Base-by-base conservation (phyloP, 2,329 filamentous ascomycete species). In the Beauveria australis region DNA sequence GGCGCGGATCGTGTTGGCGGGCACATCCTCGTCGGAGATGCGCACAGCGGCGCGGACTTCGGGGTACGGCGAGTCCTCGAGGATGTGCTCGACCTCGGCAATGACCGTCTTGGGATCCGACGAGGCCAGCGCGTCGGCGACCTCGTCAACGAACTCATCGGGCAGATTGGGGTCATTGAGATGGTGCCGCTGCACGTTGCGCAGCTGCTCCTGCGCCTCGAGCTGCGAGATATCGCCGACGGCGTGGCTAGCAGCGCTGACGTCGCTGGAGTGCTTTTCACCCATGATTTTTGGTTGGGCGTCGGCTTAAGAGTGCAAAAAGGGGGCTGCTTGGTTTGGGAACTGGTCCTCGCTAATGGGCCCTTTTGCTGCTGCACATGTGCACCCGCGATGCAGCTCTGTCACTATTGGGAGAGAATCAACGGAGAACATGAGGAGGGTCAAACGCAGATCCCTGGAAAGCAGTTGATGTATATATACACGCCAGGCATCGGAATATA, bases 51-150 rank as follows among this genome's bases (percentile, higher is more conserved):
- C 60, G 41, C 60, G 60, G 5, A 62, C 60, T 28, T 61, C 60
- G 14, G 60, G 60, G 24, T 62, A 62, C n/a, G 60, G 60, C 48
- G 60, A 62, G 41, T 62, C 54, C 24, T 62, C 60, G 30, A 62
- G 49, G 18, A 65, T 10, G 26, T 61, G 94, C 83, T 92, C 69
- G 97, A 97, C 74, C 71, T 99, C 61, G 95, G 91, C 79, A 91
- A 92, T 76, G 90, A 84, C 22, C 72, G 76, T 52, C 75, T 78
- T 41, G 79, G 82, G 63, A 75, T 78, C n/a, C 80, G 85, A 63
- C 72, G 78, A 51, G 72, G 80, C 56, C 67, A 72, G 43, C 71
- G 85, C 54, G 78, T 81, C 2, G 81, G 81, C 57, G 74, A 84
- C 53, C 81, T 85, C 30, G 77, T 76, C 43, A 84, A 81, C 79